phyloP scores from a whole-genome alignment of 345 rosid genomes.

The Populus deltoides region DNA sequence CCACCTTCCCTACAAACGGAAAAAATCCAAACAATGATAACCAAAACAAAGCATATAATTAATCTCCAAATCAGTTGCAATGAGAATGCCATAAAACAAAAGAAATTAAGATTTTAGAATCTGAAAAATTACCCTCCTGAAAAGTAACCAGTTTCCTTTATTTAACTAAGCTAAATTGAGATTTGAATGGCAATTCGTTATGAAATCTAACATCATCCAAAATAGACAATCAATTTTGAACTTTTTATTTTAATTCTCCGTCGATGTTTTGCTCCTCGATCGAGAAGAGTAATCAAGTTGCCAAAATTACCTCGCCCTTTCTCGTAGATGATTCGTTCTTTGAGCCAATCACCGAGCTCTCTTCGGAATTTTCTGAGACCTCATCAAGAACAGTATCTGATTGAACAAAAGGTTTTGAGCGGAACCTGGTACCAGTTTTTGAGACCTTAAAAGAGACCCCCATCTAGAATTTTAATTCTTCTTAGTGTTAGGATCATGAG shows the following conservation, averaged over 20 bases:
- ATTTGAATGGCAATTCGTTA: neutral
- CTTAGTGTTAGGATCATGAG: neutral
- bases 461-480: conserved; percentile 23
- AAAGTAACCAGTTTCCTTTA: neutral
- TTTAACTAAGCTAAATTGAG: neutral
- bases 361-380: conserved; percentile 37
- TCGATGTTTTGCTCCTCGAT: neutral
- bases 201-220: neutral
- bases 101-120: neutral
- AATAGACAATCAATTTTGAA: neutral
- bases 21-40: neutral
- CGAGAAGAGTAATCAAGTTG: neutral
- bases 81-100: neutral
- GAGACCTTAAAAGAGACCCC: conserved; percentile 76
- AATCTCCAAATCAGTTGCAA: neutral
- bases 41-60: neutral
- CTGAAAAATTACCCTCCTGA: neutral
- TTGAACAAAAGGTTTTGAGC: conserved; percentile 43
- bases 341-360: conserved; percentile 22
- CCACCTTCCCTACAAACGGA: neutral
- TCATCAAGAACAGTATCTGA: conserved; percentile 35
- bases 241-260: neutral
- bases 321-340: conserved; percentile 19
- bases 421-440: conserved; percentile 57
- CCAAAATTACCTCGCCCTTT: conserved; percentile 44